These are phyloP conservation scores for Phyllosticta citrichinensis DNA, from an alignment of 2,329 filamentous ascomycete species.

Conservation along the genomic window DNA sequence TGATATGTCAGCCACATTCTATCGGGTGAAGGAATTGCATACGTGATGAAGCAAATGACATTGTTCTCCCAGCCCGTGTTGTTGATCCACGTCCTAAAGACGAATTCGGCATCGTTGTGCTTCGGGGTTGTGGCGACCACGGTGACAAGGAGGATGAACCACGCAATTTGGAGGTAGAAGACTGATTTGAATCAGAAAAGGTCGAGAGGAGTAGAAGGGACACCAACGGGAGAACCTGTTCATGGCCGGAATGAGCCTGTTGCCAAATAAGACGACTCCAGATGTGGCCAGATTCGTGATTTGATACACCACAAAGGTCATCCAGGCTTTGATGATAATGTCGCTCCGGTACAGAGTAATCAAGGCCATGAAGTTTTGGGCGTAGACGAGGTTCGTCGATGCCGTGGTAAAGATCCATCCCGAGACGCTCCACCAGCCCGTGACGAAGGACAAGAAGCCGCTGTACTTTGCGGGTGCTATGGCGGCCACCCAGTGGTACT, in stretches of 20 bases:
- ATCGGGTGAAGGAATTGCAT: neutral
- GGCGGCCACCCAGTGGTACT: constrained; percentile 13
- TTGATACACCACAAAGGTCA: constrained; percentile 13
- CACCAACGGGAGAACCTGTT: constrained; percentile 10
- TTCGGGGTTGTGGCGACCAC: constrained; percentile 38
- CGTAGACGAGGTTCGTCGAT: constrained; percentile 12
- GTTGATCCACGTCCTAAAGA: constrained; percentile 44
- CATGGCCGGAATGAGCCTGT: constrained; percentile 12
- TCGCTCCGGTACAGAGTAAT: constrained; percentile 9
- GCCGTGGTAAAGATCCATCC: constrained; percentile 13
- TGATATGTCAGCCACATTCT: neutral
- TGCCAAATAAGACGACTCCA: constrained; percentile 12
- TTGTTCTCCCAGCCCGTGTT: constrained; percentile 43
- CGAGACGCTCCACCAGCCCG: constrained; percentile 10
- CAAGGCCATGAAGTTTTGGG: constrained; percentile 12
- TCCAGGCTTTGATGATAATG: constrained; percentile 11
- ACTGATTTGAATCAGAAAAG: neutral
- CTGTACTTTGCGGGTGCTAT: constrained; percentile 10
- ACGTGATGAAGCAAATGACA: constrained; percentile 14
- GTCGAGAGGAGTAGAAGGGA: neutral
- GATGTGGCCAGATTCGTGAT: constrained; percentile 10
- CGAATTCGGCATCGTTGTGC: constrained; percentile 38
- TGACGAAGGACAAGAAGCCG: constrained; percentile 12
- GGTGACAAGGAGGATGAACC: constrained; percentile 37
- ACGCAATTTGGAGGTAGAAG: constrained; percentile 9